A percentile compares a stretch with the other conserved stretches of the same genome.
These are phyloP conservation scores for Ulmus americana DNA, from an alignment of 331 rosid genomes.

Conservation along the genomic window DNA sequence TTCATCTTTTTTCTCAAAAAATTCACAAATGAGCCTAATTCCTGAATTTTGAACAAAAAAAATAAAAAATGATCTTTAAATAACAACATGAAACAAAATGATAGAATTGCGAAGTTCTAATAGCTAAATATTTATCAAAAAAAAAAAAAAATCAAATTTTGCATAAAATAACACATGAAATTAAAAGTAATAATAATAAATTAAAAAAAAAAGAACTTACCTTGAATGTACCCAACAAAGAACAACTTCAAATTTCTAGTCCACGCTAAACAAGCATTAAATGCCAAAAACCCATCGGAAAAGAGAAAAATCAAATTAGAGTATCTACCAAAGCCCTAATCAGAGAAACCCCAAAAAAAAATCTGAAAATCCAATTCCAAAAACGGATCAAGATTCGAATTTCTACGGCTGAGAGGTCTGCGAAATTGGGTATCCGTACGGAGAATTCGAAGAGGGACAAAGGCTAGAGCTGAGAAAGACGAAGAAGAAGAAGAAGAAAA, in stretches of 20 bases:
- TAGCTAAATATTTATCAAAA: background rate
- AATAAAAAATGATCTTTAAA: no score
- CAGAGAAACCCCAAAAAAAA: background rate
- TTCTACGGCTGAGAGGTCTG: background rate
- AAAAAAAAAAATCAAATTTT: background rate
- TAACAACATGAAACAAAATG: background rate
- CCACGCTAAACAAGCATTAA: background rate
- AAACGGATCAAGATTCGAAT: background rate
- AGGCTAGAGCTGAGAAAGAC: constrained; percentile 3
- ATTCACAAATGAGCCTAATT: constrained; percentile 1
- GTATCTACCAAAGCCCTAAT: constrained; percentile 16
- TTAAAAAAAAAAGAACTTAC: background rate
- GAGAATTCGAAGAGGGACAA: constrained; percentile 12
- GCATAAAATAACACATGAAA: background rate
- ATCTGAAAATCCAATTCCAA: background rate
- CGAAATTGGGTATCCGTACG: background rate
- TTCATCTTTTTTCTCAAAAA: constrained; percentile 63
- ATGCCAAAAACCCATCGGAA: background rate
- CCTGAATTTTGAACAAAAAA: background rate
- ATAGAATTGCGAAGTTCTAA: background rate
- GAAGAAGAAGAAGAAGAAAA: constrained; percentile 8
- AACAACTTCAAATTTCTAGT: background rate
- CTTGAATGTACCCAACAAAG: background rate
- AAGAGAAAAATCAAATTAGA: background rate
- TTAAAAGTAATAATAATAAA: background rate